Evolutionary conservation across 1,284 basidiomycete species (phyloP).

Genomic region (Polyporus tsugae): DNA sequence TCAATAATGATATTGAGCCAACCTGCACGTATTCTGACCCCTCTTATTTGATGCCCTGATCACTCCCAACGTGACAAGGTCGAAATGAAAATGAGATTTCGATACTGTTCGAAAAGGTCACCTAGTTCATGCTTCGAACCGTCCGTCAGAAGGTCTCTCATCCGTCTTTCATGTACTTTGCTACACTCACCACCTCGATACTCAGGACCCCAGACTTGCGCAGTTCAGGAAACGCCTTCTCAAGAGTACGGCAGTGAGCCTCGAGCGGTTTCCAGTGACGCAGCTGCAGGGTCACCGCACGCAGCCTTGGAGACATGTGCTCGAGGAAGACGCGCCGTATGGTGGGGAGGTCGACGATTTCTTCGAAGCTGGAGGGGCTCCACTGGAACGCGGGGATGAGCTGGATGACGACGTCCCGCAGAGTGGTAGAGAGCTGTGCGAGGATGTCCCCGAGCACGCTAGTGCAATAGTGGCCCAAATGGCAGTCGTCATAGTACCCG

Average conservation of each 20-base stretch:
- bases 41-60: not conserved
- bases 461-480: slow-evolving; percentile 1
- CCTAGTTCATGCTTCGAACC: not conserved
- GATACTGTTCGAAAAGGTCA: not conserved
- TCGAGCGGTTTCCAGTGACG: not conserved
- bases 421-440: not conserved
- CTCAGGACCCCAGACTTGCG: not conserved
- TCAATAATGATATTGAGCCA: not conserved
- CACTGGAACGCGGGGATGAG: not conserved
- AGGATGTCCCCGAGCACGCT: not conserved
- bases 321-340: not conserved
- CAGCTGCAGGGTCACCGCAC: not conserved
- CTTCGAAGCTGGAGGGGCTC: not conserved
- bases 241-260: not conserved
- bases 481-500: not conserved
- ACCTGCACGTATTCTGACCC: not conserved
- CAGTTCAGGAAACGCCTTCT: not conserved
- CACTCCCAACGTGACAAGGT: not conserved
- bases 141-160: not conserved
- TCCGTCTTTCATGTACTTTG: too few species aligned
- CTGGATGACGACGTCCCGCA: not conserved
- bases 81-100: not conserved
- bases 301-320: not conserved
- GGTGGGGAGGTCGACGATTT: not conserved
- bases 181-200: slow-evolving; percentile 1